Conservation (phyloP, 2,329 filamentous ascomycete genomes). For the Penicillium sp. region DNA sequence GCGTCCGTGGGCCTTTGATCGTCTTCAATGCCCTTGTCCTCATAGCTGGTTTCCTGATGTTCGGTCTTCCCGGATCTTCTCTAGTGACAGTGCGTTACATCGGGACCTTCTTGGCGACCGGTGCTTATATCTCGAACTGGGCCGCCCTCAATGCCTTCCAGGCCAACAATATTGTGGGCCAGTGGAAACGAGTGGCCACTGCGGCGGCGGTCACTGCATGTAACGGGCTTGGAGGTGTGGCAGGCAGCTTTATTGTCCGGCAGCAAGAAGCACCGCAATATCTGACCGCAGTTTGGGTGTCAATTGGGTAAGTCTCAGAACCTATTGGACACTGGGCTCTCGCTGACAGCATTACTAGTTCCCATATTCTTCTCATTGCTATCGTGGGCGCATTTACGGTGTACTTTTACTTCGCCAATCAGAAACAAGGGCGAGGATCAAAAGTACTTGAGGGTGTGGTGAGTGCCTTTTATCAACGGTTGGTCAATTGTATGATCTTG, state of each 20-base stretch:
- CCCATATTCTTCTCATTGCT: slow-evolving; percentile 51
- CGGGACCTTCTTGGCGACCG: slow-evolving; percentile 58
- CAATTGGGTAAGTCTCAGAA: slow-evolving; percentile 42
- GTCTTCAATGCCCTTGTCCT: slow-evolving; percentile 56
- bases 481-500: not conserved
- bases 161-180: slow-evolving; percentile 54
- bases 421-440: slow-evolving; percentile 40
- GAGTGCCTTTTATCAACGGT: slow-evolving; percentile 8
- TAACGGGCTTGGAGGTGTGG: slow-evolving; percentile 57
- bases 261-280: slow-evolving; percentile 55
- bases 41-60: slow-evolving; percentile 56
- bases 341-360: slow-evolving; percentile 27
- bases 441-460: slow-evolving; percentile 44
- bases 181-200: slow-evolving; percentile 58
- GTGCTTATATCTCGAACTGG: slow-evolving; percentile 62
- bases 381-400: slow-evolving; percentile 46
- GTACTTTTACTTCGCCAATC: slow-evolving; percentile 49
- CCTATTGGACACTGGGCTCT: not conserved
- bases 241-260: slow-evolving; percentile 58
- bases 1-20: slow-evolving; percentile 55
- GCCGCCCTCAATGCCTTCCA: slow-evolving; percentile 57
- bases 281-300: slow-evolving; percentile 58
- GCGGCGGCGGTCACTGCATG: slow-evolving; percentile 53
- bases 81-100: slow-evolving; percentile 56
- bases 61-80: slow-evolving; percentile 48